A percentile compares a stretch with the other conserved stretches of the same genome.
Conservation (phyloP, 768 basidiomycete genomes). For the Mycena chlorophos region DNA sequence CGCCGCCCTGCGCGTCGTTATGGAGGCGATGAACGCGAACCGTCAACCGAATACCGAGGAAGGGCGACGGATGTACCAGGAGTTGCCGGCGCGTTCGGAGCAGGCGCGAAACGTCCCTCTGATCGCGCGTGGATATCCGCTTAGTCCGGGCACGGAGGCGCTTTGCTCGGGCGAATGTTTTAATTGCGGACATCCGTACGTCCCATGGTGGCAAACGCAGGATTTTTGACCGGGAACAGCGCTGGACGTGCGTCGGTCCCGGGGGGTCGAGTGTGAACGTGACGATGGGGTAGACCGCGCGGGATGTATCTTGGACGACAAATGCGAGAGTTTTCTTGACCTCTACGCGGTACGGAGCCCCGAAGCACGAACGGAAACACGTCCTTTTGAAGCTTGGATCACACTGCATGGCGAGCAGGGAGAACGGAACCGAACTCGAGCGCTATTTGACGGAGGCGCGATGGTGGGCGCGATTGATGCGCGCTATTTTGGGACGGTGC, state of each 20-base stretch:
- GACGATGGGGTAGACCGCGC: neutral
- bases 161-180: constrained; percentile 1
- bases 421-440: constrained; percentile 10
- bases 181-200: neutral
- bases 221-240: constrained; percentile 21
- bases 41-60: neutral
- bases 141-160: neutral
- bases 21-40: neutral
- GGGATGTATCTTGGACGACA: constrained; percentile 5
- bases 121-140: neutral
- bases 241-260: neutral
- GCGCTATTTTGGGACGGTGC: constrained; percentile 7
- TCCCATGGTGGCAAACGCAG: constrained; percentile 22
- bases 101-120: neutral
- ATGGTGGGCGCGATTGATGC: constrained; percentile 30
- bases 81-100: neutral
- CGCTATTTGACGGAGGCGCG: constrained; percentile 31
- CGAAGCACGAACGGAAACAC: constrained; percentile 7
- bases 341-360: constrained; percentile 6
- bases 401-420: constrained; percentile 13
- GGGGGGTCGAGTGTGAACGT: neutral
- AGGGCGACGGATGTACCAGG: neutral
- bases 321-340: neutral
- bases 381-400: constrained; percentile 20
- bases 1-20: neutral